These are phyloP conservation scores for Suillus decipiens DNA, from an alignment of 768 basidiomycete genomes.

Conservation along the genomic window DNA sequence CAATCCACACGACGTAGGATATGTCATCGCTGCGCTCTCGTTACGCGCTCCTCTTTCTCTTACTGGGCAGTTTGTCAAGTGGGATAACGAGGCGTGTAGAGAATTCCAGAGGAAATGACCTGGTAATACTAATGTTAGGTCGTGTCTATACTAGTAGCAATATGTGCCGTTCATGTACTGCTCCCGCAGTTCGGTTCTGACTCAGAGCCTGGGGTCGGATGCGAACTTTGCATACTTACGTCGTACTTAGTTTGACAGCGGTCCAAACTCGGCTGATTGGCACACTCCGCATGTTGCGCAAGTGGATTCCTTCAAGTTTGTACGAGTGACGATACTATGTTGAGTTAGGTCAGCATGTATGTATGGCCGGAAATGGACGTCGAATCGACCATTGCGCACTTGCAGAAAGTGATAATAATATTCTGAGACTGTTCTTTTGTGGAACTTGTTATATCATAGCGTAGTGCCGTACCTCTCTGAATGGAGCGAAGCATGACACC, in stretches of 20 bases:
- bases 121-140: background rate
- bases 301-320: background rate
- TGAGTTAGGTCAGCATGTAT: background rate
- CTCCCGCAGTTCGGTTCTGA: background rate
- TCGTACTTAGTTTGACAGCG: background rate
- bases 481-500: background rate
- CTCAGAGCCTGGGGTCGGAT: background rate
- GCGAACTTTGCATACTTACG: background rate
- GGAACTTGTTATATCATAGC: background rate
- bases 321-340: background rate
- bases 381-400: background rate
- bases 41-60: slow-evolving; percentile 61
- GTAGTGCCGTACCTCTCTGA: background rate
- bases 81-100: slow-evolving; percentile 73
- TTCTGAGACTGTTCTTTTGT: background rate
- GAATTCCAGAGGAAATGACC: slow-evolving; percentile 44
- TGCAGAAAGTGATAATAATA: background rate
- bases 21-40: slow-evolving; percentile 77
- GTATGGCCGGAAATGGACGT: background rate
- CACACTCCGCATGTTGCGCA: background rate
- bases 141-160: background rate
- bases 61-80: slow-evolving; percentile 79
- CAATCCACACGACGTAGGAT: slow-evolving; percentile 70
- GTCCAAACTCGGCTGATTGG: background rate
- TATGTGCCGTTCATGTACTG: background rate